Evolutionary conservation across 331 rosid species (phyloP).

Genomic region (Rhamnella rubrinervis): DNA sequence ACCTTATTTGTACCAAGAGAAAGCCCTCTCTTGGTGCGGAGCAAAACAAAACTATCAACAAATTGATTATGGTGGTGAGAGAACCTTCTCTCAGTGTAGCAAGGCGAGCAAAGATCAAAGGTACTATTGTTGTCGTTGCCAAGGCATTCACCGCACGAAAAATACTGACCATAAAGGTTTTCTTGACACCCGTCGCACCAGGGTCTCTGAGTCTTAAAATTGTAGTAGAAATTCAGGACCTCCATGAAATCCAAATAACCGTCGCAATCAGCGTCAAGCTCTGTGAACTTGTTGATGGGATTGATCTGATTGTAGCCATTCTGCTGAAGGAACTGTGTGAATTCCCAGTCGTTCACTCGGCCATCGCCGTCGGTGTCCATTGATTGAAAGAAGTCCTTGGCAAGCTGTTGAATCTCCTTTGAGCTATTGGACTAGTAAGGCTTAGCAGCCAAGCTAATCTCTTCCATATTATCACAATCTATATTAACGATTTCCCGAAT

Average conservation of each 20-base stretch:
- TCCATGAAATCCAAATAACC: conserved; percentile 22
- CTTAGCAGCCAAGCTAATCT: conserved; percentile 13
- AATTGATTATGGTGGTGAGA: conserved; percentile 21
- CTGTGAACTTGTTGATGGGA: not conserved
- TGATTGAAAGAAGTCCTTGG: conserved; percentile 17
- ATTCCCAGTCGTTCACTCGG: conserved; percentile 9
- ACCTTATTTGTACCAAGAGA: conserved; percentile 1
- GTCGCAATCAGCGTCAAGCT: conserved; percentile 20
- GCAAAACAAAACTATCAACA: conserved; percentile 29
- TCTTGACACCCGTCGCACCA: conserved; percentile 14
- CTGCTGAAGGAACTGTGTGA: conserved; percentile 15
- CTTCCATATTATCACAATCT: conserved; percentile 8
- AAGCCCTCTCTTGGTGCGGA: conserved; percentile 36
- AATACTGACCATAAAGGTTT: conserved; percentile 23
- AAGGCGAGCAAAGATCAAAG: conserved; percentile 21
- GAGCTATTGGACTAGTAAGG: conserved; percentile 26
- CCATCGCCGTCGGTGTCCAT: conserved; percentile 22
- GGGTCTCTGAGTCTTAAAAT: conserved; percentile 10
- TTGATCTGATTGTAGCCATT: not conserved
- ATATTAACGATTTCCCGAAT: too few species aligned
- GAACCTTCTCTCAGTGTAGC: conserved; percentile 10
- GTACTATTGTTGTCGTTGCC: not conserved
- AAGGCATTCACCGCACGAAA: conserved; percentile 22
- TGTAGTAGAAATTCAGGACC: conserved; percentile 25
- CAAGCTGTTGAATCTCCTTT: not conserved